Evolutionary conservation across 2,329 filamentous ascomycete species (phyloP).

Genomic region (Ophiostoma triangulosporum): DNA sequence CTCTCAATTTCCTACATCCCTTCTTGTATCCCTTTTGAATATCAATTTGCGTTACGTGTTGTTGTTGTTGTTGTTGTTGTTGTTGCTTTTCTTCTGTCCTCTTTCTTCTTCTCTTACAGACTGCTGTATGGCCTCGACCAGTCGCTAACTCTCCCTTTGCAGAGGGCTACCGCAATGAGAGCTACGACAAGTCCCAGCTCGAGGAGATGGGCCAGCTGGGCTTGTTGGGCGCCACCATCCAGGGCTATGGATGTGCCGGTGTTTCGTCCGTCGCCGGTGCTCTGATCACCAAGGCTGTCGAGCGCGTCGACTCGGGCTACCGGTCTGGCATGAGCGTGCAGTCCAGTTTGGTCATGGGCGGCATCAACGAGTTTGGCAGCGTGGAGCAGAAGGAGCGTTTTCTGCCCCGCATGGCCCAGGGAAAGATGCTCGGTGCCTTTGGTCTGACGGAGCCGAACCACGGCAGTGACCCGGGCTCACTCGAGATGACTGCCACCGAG

Average conservation of each 20-base stretch:
- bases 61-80: not conserved
- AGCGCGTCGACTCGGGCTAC: slow-evolving; percentile 77
- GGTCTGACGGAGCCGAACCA: slow-evolving; percentile 82
- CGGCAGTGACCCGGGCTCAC: slow-evolving; percentile 71
- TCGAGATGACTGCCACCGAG: slow-evolving; percentile 66
- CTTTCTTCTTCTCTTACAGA: too few relatives aligned
- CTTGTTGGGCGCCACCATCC: slow-evolving; percentile 65
- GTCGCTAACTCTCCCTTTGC: not conserved
- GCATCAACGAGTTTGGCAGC: slow-evolving; percentile 70
- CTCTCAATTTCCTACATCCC: not conserved
- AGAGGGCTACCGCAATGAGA: slow-evolving; percentile 53
- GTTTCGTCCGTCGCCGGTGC: slow-evolving; percentile 70
- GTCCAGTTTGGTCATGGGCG: slow-evolving; percentile 74
- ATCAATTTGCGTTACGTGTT: not conserved
- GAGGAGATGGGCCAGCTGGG: slow-evolving; percentile 79
- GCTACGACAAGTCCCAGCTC: slow-evolving; percentile 68
- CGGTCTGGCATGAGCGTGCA: slow-evolving; percentile 81
- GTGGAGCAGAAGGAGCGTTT: slow-evolving; percentile 70
- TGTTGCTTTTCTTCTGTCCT: not conserved
- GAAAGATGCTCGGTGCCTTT: slow-evolving; percentile 66
- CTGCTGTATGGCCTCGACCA: not conserved
- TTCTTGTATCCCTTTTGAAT: not conserved
- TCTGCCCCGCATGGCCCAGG: slow-evolving; percentile 62
- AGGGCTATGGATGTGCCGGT: slow-evolving; percentile 74
- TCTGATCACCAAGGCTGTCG: slow-evolving; percentile 73